These are phyloP conservation scores for Mycocentrospora acerina DNA, from an alignment of 2,329 filamentous ascomycete genomes.

Conservation along the genomic window DNA sequence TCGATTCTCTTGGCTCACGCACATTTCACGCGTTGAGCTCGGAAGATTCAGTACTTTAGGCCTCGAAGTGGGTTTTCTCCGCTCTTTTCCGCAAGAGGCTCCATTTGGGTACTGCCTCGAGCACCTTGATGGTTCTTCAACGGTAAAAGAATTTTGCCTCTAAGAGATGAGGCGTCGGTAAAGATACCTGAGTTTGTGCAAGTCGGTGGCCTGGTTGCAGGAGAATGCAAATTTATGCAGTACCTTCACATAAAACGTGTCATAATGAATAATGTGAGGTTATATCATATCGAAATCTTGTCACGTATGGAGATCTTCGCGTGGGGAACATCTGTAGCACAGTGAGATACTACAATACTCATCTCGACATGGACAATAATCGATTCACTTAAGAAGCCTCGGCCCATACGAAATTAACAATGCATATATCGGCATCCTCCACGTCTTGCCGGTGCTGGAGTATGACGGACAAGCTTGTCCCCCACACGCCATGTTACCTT, in stretches of 20 bases:
- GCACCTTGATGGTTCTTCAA: conserved; percentile 35
- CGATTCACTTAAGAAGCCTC: too few relatives aligned
- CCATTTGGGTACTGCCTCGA: conserved; percentile 7
- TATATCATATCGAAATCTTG: not conserved
- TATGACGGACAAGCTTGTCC: too few relatives aligned
- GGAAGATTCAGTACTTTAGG: conserved; percentile 8
- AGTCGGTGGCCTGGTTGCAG: conserved; percentile 3
- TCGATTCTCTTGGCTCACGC: conserved; percentile 20
- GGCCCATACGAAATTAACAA: too few relatives aligned
- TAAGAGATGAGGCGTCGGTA: conserved; percentile 13
- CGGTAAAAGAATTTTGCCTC: conserved; percentile 19
- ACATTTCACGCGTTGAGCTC: conserved; percentile 16
- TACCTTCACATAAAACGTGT: conserved; percentile 11
- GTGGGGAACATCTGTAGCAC: not conserved
- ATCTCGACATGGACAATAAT: too few relatives aligned
- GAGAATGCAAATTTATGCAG: conserved; percentile 1
- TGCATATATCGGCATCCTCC: too few relatives aligned
- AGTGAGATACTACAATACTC: too few relatives aligned
- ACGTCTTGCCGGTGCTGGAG: too few relatives aligned
- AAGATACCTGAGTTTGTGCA: conserved; percentile 14
- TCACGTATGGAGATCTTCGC: too few relatives aligned
- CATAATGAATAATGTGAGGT: conserved; percentile 3
- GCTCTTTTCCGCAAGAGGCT: conserved; percentile 2
- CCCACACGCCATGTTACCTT: too few relatives aligned
- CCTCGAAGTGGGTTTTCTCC: conserved; percentile 11